Evolutionary conservation across 805 yeast species (phyloP), one percentile per base, ranked within the genome.

Genomic region (Candida vaughaniae): DNA sequence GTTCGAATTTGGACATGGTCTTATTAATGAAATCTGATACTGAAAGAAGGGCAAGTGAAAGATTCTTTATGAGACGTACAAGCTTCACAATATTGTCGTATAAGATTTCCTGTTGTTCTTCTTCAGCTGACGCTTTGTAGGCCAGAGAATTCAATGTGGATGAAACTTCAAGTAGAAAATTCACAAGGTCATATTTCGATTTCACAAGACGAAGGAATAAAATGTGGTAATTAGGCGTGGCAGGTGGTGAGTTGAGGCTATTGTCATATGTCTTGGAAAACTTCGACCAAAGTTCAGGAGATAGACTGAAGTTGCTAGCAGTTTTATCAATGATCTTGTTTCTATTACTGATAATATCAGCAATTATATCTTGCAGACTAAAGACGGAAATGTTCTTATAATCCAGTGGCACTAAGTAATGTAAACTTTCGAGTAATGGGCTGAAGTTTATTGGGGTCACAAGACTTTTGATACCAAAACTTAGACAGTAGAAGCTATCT

Each of bases 61-160:
- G 43, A 26, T 55, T 67, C 46, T 65, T 69, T 10, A 66, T 48
- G 7, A 71, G 39, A 32, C 75, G 49, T 14, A 61, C 52, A 12
- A 70, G 48, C 41, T 69, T 69, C 29, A 68, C 45, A 32, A 68
- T 70, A 37, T 58, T 55, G 43, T 73, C 77, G 30, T 53, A 44
- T 11, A 54, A 35, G 12, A 43, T 41, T 31, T 57, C 62, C 22
- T 31, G 35, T 14, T 43, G 33, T 32, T 55, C 59, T 22, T 45
- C 44, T 12, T 55, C 53, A 4, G 39, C 32, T 38, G 36, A 36
- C 22, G 33, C 14, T 36, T 42, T 40, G 52, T 37, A 47, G 31
- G 19, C 33, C 3, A 41, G 26, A 16, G 22, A 16, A 10, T 34
- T 33, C n/a, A 42, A 34, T 7, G 39, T 26, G 6, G 8, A 27